Percentiles rank a stretch among this genome's conserved stretches.
These are phyloP conservation scores for Phytophthora sansomeana DNA, from an alignment of 352 stramenopile genomes.

Conservation along the genomic window DNA sequence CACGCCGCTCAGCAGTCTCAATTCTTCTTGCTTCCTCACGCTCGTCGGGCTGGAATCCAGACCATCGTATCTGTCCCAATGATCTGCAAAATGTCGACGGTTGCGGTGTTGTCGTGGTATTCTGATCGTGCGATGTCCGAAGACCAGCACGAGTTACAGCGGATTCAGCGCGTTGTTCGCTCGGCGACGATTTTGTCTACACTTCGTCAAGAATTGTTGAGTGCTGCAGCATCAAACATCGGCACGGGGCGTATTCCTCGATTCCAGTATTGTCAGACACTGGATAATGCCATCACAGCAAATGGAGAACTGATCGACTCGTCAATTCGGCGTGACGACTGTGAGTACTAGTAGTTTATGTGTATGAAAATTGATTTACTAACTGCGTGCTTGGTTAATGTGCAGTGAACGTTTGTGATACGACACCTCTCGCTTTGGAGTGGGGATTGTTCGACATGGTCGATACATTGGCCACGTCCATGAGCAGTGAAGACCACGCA, in stretches of 20 bases:
- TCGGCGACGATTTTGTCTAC: slow-evolving; percentile 73
- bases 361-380: slow-evolving; percentile 5
- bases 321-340: slow-evolving; percentile 49
- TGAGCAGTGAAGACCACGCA: slow-evolving; percentile 86
- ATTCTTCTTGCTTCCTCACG: slow-evolving; percentile 80
- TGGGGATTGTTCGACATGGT: slow-evolving; percentile 80
- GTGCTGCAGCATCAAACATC: slow-evolving; percentile 34
- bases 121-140: slow-evolving; percentile 59
- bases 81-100: slow-evolving; percentile 84
- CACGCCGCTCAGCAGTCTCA: slow-evolving; percentile 58
- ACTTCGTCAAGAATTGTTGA: slow-evolving; percentile 61
- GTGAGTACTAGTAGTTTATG: slow-evolving; percentile 36
- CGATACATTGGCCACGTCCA: slow-evolving; percentile 69
- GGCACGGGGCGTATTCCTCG: slow-evolving; percentile 52
- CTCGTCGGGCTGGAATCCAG: slow-evolving; percentile 67
- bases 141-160: slow-evolving; percentile 69
- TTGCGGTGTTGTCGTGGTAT: slow-evolving; percentile 87
- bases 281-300: slow-evolving; percentile 78
- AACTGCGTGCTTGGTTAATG: slow-evolving; percentile 20
- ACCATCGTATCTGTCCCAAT: slow-evolving; percentile 79
- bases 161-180: slow-evolving; percentile 72
- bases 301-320: slow-evolving; percentile 70
- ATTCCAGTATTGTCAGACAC: slow-evolving; percentile 81
- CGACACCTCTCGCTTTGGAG: slow-evolving; percentile 67
- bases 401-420: slow-evolving; percentile 63